Evolutionary conservation across 176 grass and related monocot genomes (phyloP), one percentile per base, ranked within the genome.

Genomic region (Alopecurus myosuroides): DNA sequence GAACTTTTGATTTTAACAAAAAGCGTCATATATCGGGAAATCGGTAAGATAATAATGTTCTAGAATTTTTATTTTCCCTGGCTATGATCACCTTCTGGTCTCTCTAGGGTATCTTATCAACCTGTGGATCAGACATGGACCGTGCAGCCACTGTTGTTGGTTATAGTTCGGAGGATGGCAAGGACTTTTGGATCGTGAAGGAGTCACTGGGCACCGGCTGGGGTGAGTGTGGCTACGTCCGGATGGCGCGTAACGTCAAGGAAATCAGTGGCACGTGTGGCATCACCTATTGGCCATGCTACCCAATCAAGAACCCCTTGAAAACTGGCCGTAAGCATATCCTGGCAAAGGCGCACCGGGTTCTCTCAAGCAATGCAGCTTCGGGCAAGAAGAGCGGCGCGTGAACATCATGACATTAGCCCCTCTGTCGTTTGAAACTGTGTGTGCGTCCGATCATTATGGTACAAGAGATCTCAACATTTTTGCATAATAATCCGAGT

Each of bases 111-210:
- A 85, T 97, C 77, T 94, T 94, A 79, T 87, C 87, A 78, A 76
- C n/a, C 1, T 94, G 94, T 8, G 92, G 94, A 52, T 90, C 89
- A 41, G 58, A 63, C 0, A 53, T 97, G 17, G 94, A 97, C 58
- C 92, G 90, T 35, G 94, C 92, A 51, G 94, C 94, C 14, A 51
- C 90, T 0, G 92, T 84, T 0, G 86, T 97, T 6, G 92, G 94
- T 7, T 97, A 92, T 1, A 92, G 94, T 58, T 80, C 87, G 3
- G 87, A 82, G 57, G 79, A 89, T 1, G 85, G 92, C 42, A 85
- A 88, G 67, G 90, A 90, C 83, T 97, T 92, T 66, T 97, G 94
- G 94, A 90, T 94, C 14, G 90, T 97, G 29, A 97, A 76, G 81
- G 94, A 97, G 77, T 97, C 94, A 0, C 94, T 90, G 92, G 94